Conservation (phyloP, 2,329 filamentous ascomycete genomes). For the Corinectria fuckeliana region DNA sequence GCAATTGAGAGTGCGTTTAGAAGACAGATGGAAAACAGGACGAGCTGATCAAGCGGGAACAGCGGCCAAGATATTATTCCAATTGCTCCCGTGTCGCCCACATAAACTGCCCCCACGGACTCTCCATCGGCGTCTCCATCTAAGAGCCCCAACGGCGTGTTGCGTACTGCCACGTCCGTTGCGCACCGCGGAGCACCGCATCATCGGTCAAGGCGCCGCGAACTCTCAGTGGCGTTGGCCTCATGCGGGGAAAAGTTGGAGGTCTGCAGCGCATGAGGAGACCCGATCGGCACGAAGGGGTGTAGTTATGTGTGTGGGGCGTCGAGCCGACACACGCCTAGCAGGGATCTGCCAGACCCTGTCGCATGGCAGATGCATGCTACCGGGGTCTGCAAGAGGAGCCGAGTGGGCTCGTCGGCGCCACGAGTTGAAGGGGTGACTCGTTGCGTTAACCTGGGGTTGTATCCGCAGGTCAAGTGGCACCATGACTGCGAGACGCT, state of each 20-base stretch:
- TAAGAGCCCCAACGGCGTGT: conserved; percentile 14
- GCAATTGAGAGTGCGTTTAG: not conserved
- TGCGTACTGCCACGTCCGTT: conserved; percentile 26
- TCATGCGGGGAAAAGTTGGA: conserved; percentile 37
- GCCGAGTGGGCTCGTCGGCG: conserved; percentile 6
- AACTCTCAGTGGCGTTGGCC: conserved; percentile 19
- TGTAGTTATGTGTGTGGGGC: conserved; percentile 33
- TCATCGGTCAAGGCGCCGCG: conserved; percentile 3
- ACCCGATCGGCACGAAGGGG: conserved; percentile 38
- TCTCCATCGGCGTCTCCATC: conserved; percentile 19
- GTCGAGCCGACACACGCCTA: conserved; percentile 29
- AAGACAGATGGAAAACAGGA: conserved; percentile 5
- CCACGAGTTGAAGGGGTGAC: conserved; percentile 1
- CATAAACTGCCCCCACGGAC: conserved; percentile 18
- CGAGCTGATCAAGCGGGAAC: conserved; percentile 15
- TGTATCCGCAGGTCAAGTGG: not conserved
- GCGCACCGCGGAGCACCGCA: conserved; percentile 6
- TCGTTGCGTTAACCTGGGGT: not conserved
- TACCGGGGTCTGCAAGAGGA: not conserved
- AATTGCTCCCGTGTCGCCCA: conserved; percentile 16
- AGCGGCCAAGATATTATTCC: conserved; percentile 14
- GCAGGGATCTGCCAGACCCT: conserved; percentile 10
- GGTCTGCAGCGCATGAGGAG: conserved; percentile 12
- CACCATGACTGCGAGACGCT: not conserved
- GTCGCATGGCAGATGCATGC: conserved; percentile 15